Evolutionary conservation across 441 rosid species (phyloP).

Genomic region (Geranium incanum): DNA sequence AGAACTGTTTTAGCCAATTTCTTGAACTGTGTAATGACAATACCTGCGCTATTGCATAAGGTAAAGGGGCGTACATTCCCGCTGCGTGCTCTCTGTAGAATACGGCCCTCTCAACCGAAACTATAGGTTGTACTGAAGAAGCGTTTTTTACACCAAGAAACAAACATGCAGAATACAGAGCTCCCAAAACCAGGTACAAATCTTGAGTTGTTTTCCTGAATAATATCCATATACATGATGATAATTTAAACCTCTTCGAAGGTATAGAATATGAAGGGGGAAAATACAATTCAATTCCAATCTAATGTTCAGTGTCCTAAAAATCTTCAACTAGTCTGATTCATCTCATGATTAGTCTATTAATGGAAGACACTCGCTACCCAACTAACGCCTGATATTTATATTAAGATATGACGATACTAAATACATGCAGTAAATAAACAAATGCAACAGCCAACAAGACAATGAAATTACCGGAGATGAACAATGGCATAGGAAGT

Average conservation of each 20-base stretch:
- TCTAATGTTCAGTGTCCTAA: neutral
- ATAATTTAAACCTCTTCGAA: neutral
- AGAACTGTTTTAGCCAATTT: neutral
- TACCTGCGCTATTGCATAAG: slow-evolving; percentile 83
- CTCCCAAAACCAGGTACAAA: slow-evolving; percentile 66
- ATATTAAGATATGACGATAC: too few species aligned
- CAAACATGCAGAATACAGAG: slow-evolving; percentile 69
- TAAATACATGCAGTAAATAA: too few species aligned
- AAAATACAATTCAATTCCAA: neutral
- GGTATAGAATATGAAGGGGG: neutral
- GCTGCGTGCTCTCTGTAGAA: slow-evolving; percentile 91
- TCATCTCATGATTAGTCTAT: too few species aligned
- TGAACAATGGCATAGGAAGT: neutral
- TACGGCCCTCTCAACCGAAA: slow-evolving; percentile 75
- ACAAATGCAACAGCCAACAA: too few species aligned
- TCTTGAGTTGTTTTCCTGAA: slow-evolving; percentile 48
- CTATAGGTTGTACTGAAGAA: slow-evolving; percentile 80
- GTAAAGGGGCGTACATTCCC: slow-evolving; percentile 66
- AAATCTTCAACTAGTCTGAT: too few species aligned
- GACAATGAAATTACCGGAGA: too few species aligned
- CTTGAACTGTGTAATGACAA: neutral
- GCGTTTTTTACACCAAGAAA: slow-evolving; percentile 86
- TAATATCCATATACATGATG: neutral
- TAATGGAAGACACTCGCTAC: too few species aligned
- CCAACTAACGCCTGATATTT: too few species aligned